Evolutionary conservation across 768 basidiomycete species (phyloP), one percentile per base, ranked within the genome.

Genomic region (Phanerodontia chrysosporium): DNA sequence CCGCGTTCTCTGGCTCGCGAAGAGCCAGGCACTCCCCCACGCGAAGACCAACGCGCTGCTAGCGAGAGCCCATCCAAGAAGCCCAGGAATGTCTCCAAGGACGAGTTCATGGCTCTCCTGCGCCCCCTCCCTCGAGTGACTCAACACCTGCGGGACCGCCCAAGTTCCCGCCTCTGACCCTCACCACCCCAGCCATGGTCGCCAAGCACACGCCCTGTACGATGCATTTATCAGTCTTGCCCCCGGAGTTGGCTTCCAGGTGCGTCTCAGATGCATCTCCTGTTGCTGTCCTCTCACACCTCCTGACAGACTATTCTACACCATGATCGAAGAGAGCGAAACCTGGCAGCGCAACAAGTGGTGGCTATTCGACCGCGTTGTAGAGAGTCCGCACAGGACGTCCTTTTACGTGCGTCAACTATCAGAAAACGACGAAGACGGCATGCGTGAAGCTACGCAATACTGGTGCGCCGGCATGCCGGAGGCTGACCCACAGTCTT

Each of bases 301-400:
- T 3, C 45, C 28, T 3, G n/a, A n/a, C 67, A 77, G 76, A 51
- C 75, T 93, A 22, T 93, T 90, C 70, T 85, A 92, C 62, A 78
- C 77, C 0, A 86, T 93, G 88, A 60, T 87, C 14, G 78, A 84
- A 49, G 73, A 78, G 16, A 84, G 90, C 21, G 76, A 72, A 42
- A 65, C 71, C 8, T 93, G 90, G 91, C 74, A 80, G 61, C 76
- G 83, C 51, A 90, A 89, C 61, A 89, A 85, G 64, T 93, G 91
- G 92, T 92, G 86, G 86, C 77, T 93, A 21, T 87, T 90, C 70
- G 90, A 93, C 66, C 78, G 85, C 22, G 61, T 92, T 14, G 92
- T 92, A 1, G 89, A 92, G 72, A 90, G 89, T 64, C 90, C 91
- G 3, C 91, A 93, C 72, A 77, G 83, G n/a, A 89, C 91, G 1